Evolutionary conservation across 768 basidiomycete genomes (phyloP).

Genomic region (Thelephora ganbajun): DNA sequence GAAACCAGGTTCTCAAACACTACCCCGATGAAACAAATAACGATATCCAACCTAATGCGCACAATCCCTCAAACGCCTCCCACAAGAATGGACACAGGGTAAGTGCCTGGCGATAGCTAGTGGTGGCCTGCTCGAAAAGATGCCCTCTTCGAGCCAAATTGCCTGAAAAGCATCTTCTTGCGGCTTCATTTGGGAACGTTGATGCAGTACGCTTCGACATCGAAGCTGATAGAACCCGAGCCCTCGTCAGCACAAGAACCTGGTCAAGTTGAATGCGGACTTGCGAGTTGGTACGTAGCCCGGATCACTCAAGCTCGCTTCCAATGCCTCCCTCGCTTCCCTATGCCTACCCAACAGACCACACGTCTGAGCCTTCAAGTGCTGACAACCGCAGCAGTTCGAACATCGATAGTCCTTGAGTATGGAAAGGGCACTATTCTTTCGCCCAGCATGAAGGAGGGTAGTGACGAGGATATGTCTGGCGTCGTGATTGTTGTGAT

Average conservation of each 20-base stretch:
- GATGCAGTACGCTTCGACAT: conserved; percentile 37
- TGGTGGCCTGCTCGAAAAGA: conserved; percentile 55
- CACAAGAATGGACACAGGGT: conserved; percentile 66
- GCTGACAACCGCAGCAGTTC: conserved; percentile 44
- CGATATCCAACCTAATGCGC: conserved; percentile 45
- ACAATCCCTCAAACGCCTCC: conserved; percentile 89
- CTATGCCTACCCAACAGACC: conserved; percentile 57
- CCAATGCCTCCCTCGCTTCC: conserved; percentile 62
- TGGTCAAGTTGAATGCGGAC: conserved; percentile 14
- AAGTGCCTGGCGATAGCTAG: conserved; percentile 61
- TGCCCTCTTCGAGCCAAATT: conserved; percentile 68
- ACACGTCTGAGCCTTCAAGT: conserved; percentile 70
- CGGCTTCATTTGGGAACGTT: conserved; percentile 58
- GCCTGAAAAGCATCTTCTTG: conserved; percentile 66
- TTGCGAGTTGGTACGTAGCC: conserved; percentile 43
- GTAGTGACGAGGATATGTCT: conserved; percentile 75
- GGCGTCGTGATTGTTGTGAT: conserved; percentile 61
- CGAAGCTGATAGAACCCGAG: conserved; percentile 28
- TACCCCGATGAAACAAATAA: conserved; percentile 6
- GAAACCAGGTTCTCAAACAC: conserved; percentile 5
- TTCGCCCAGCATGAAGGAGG: conserved; percentile 54
- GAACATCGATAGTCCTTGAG: conserved; percentile 43
- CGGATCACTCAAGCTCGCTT: conserved; percentile 40
- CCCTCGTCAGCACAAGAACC: conserved; percentile 3
- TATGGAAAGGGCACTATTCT: conserved; percentile 46